Percentiles rank a stretch among this genome's conserved stretches.
phyloP scores from a whole-genome alignment of 352 stramenopile genomes.

The Globisporangium okanoganense region DNA sequence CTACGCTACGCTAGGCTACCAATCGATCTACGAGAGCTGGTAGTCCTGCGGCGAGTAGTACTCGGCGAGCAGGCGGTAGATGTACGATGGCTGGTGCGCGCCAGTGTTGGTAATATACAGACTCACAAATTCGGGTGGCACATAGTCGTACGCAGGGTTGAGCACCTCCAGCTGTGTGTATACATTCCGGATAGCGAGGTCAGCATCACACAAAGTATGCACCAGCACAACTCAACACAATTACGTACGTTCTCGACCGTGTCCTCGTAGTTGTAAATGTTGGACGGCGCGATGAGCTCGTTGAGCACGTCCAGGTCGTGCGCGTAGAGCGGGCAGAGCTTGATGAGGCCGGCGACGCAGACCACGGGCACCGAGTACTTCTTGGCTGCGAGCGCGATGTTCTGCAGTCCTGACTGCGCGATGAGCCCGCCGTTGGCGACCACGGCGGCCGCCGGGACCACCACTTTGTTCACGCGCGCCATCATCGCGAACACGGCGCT shows the following conservation, averaged over 20 bases:
- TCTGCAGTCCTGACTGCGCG: slow-evolving; percentile 92
- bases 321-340: slow-evolving; percentile 97
- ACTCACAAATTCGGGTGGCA: slow-evolving; percentile 95
- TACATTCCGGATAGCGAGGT: not conserved
- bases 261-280: slow-evolving; percentile 90
- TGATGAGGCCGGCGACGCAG: slow-evolving; percentile 97
- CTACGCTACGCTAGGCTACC: not conserved
- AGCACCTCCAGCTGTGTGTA: slow-evolving; percentile 89
- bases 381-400: slow-evolving; percentile 94
- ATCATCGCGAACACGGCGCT: slow-evolving; percentile 97
- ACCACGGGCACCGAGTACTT: slow-evolving; percentile 97
- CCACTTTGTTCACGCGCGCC: slow-evolving; percentile 97
- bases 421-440: slow-evolving; percentile 97
- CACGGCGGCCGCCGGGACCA: slow-evolving; percentile 94
- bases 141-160: slow-evolving; percentile 97
- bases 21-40: slow-evolving; percentile 61
- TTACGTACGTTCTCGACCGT: slow-evolving; percentile 87
- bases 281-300: slow-evolving; percentile 83
- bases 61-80: slow-evolving; percentile 97
- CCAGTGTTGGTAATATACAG: slow-evolving; percentile 98
- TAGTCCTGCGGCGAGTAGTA: slow-evolving; percentile 98
- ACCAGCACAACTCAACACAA: too few species aligned
- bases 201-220: not conserved
- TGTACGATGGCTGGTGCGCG: slow-evolving; percentile 97
- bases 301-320: slow-evolving; percentile 97